Conservation (phyloP, 2,329 filamentous ascomycete genomes). For the Fusarium nelsonii region DNA sequence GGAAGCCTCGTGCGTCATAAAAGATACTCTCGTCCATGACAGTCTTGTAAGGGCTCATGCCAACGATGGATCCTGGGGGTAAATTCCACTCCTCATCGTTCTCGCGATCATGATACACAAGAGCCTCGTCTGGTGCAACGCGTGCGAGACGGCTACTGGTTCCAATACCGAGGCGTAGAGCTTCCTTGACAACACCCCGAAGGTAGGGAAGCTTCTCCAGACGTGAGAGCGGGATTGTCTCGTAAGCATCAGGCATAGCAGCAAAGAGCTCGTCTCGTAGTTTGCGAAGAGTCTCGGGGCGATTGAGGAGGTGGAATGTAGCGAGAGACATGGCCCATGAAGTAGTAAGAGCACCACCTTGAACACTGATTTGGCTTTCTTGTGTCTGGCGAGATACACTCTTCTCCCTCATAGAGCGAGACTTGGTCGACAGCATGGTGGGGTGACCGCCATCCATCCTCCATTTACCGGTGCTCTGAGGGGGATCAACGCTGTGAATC, state of each 20-base stretch:
- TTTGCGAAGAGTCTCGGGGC: conserved; percentile 48
- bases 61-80: conserved; percentile 52
- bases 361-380: conserved; percentile 55
- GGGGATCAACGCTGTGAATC: conserved; percentile 53
- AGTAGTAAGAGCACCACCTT: conserved; percentile 58
- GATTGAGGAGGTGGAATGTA: conserved; percentile 53
- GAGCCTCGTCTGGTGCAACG: conserved; percentile 56
- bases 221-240: conserved; percentile 46
- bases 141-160: conserved; percentile 63
- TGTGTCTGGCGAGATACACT: conserved; percentile 52
- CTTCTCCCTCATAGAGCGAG: conserved; percentile 53
- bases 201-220: conserved; percentile 59
- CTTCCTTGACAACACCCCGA: conserved; percentile 64
- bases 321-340: conserved; percentile 53
- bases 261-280: conserved; percentile 55
- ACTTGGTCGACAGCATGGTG: conserved; percentile 53
- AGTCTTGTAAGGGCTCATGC: conserved; percentile 55
- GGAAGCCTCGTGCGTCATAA: conserved; percentile 50
- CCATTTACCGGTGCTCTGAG: conserved; percentile 52
- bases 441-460: conserved; percentile 51
- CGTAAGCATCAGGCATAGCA: conserved; percentile 50
- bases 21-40: conserved; percentile 53
- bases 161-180: conserved; percentile 62
- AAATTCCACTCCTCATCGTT: conserved; percentile 49
- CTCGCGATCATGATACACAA: conserved; percentile 48